Base-by-base conservation (phyloP, 768 basidiomycete genomes). In the Pleurotus citrinopileatus region DNA sequence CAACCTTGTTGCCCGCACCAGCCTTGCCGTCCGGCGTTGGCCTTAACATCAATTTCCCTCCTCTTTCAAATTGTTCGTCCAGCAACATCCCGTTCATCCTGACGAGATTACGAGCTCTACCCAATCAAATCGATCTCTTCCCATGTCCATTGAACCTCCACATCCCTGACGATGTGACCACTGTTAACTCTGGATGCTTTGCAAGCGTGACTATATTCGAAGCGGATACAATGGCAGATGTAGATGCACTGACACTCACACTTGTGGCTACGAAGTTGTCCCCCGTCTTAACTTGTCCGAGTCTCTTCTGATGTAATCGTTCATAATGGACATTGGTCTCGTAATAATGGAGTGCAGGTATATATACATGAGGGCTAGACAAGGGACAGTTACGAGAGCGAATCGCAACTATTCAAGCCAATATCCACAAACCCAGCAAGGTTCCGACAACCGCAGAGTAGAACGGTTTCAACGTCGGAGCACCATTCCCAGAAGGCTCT, bases 31-130 rank as follows among this genome's bases (percentile, higher is more conserved):
- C 63, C 0, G 63, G 61, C 28, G 57, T 65, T 25, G 57, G 59
- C 25, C 56, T 75, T 26, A 73, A 71, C 62, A 71, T 75, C 54
- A 75, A 73, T 63, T 72, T 60, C 60, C 64, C 70, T 3, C 19
- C 63, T 15, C 46, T 56, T 1, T 36, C 56, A n/a, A 59, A 53
- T 28, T 74, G 73, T 54, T 34, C 63, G 13, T 52, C 36, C 13
- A 9, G 23, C 10, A 64, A 61, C 52, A 70, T 62, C 57, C 57
- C 55, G 22, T 73, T 66, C 58, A 65, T 73, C 5, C 59, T 72
- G 46, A 66, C 70, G 45, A 60, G 72, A 25, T 59, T 72, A 25
- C 20, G 59, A 29, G 38, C 60, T 26, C 55, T 56, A 27, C 38
- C 60, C 32, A 52, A 50, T 25, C 51, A 52, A 36, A 70, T 51